Evolutionary conservation across 2,329 filamentous ascomycete genomes (phyloP), one percentile per base, ranked within the genome.

Genomic region (Hypomyces rosellus): DNA sequence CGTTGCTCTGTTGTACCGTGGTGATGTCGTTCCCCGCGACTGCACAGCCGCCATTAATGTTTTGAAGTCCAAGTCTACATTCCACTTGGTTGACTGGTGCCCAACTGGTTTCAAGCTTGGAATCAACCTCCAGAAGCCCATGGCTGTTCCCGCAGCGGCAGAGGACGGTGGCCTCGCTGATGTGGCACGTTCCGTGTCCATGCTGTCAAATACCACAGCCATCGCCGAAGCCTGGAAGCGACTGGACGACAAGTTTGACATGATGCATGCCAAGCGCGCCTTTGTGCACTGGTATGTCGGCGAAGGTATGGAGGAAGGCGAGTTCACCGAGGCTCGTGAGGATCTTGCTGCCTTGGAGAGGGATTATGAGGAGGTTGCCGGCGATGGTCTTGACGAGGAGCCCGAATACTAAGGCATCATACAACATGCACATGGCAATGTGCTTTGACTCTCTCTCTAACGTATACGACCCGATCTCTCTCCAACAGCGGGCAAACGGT

Each of bases 261-360:
- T 87, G 62, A 87, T 87, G 84, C 86, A 87, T 77, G 84, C 78
- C 73, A 87, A 87, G 79, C 83, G 84, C 59, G 84, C 84, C 53
- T 87, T 88, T 61, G 84, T 87, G 42, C 84, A 88, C 73, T 87
- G 84, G 84, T 88, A 88, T 59, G 88, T 93, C 48, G 88, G 88
- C 58, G 88, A 93, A 74, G 88, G 88, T 73, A 93, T 93, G 88
- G 88, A 93, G 75, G 88, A 93, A 69, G 88, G 88, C 62, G 88
- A 93, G 71, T 93, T 93, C 75, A 87, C 84, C 56, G 88, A 93
- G 72, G 88, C 88, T 55, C 85, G 88, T 60, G 88, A 93, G 74
- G 88, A 93, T 68, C 76, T 93, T 54, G 88, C 88, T 55, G 88
- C 88, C 44, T 76, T 93, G 34, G 88, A 92, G 77, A 88, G 86